A percentile compares a stretch with the other conserved stretches of the same genome.
These are phyloP conservation scores for Cercospora zeina DNA, from an alignment of 2,329 filamentous ascomycete species.

Conservation along the genomic window DNA sequence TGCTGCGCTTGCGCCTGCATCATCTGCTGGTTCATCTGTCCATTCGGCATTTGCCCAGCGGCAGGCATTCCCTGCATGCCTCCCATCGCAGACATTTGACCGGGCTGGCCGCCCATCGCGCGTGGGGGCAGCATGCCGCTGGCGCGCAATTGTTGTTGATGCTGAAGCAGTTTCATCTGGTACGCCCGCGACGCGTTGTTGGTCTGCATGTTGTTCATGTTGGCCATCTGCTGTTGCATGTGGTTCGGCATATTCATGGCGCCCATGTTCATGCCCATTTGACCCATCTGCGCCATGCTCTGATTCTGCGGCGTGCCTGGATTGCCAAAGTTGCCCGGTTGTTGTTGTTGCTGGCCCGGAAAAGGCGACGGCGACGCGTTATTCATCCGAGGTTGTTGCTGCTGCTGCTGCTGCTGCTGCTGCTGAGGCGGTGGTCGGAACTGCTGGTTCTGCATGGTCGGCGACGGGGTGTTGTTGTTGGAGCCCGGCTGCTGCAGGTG, in stretches of 20 bases:
- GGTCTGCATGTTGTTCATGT: slow-evolving; percentile 48
- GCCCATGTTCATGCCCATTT: slow-evolving; percentile 44
- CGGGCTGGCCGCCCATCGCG: slow-evolving; percentile 32
- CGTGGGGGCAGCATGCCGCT: slow-evolving; percentile 38
- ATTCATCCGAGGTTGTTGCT: slow-evolving; percentile 66
- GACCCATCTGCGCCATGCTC: slow-evolving; percentile 37
- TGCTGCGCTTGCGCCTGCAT: slow-evolving; percentile 28
- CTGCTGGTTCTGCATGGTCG: slow-evolving; percentile 82
- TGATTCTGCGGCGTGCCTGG: slow-evolving; percentile 32
- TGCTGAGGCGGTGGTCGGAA: slow-evolving; percentile 57
- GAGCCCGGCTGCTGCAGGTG: slow-evolving; percentile 75
- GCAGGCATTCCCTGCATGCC: slow-evolving; percentile 26
- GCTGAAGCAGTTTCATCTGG: slow-evolving; percentile 79
- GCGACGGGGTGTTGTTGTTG: slow-evolving; percentile 84
- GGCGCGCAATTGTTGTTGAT: slow-evolving; percentile 63
- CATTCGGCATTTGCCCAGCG: slow-evolving; percentile 31
- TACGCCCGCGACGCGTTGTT: slow-evolving; percentile 77
- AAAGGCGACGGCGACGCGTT: slow-evolving; percentile 92
- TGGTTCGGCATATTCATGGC: slow-evolving; percentile 44
- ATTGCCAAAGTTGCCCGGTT: slow-evolving; percentile 45
- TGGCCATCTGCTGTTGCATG: slow-evolving; percentile 47
- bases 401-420: slow-evolving; percentile 57
- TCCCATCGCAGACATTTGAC: slow-evolving; percentile 32
- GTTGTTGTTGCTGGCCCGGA: slow-evolving; percentile 36
- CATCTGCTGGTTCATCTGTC: slow-evolving; percentile 27